Conservation (phyloP, 805 yeast species). For the Soucietia sequanensis region DNA sequence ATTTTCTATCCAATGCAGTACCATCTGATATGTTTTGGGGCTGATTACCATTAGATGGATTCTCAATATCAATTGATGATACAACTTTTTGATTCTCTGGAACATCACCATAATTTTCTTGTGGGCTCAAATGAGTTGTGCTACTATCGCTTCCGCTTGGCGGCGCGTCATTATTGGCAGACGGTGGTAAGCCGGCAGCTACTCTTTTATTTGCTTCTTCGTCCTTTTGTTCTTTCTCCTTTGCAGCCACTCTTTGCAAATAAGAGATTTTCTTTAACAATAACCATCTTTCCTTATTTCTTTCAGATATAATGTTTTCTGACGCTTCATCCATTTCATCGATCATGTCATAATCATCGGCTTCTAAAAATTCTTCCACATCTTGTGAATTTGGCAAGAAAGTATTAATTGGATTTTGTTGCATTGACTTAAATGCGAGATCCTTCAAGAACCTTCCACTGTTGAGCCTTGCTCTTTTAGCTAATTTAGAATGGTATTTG, state of each 20-base stretch:
- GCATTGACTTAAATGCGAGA: conserved; percentile 52
- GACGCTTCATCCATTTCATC: conserved; percentile 38
- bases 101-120: neutral
- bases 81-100: conserved; percentile 1
- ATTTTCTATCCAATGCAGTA: conserved; percentile 2
- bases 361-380: conserved; percentile 54
- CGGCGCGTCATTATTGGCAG: neutral
- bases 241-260: conserved; percentile 63
- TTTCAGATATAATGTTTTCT: conserved; percentile 34
- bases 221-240: conserved; percentile 39
- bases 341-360: conserved; percentile 37
- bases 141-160: neutral
- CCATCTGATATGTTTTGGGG: neutral
- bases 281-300: conserved; percentile 63
- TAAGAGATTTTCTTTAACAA: conserved; percentile 70
- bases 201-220: conserved; percentile 37
- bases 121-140: neutral
- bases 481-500: conserved; percentile 48
- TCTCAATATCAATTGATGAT: neutral
- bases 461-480: conserved; percentile 49
- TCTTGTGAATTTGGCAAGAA: conserved; percentile 59
- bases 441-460: conserved; percentile 55
- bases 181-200: conserved; percentile 26
- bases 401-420: conserved; percentile 24
- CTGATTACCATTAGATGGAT: neutral